Percentiles rank a stretch among this genome's conserved stretches.
phyloP scores from a whole-genome alignment of 1,284 basidiomycete genomes.

The Cryptococcus amylolentus region DNA sequence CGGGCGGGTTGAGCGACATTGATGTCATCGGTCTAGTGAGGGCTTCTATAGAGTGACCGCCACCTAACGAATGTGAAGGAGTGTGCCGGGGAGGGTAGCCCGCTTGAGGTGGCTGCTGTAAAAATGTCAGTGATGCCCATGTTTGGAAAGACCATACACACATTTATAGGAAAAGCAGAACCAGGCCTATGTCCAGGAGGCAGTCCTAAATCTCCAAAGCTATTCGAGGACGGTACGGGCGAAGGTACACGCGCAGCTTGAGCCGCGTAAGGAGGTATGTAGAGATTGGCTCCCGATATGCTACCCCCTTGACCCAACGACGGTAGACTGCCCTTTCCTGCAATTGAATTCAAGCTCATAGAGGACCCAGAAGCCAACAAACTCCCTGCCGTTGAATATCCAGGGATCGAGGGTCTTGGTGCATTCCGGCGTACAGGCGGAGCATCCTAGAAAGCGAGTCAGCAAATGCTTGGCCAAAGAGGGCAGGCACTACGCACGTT shows the following conservation, averaged over 20 bases:
- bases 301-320: slow-evolving; percentile 28
- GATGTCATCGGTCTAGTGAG: slow-evolving; percentile 37
- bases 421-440: slow-evolving; percentile 46
- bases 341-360: background rate
- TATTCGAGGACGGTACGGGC: slow-evolving; percentile 16
- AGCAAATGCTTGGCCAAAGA: background rate
- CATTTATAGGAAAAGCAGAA: background rate
- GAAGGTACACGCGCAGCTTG: slow-evolving; percentile 4
- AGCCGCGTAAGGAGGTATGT: slow-evolving; percentile 41
- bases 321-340: background rate
- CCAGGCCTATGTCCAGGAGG: slow-evolving; percentile 27
- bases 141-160: background rate
- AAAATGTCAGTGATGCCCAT: background rate
- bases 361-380: background rate
- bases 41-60: slow-evolving; percentile 20
- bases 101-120: slow-evolving; percentile 15
- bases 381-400: slow-evolving; percentile 18
- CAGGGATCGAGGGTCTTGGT: slow-evolving; percentile 29
- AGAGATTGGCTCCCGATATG: slow-evolving; percentile 43
- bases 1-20: slow-evolving; percentile 34
- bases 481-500: slow-evolving; percentile 61
- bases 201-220: slow-evolving; percentile 41
- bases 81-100: slow-evolving; percentile 17
- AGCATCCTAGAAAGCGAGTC: slow-evolving; percentile 28
- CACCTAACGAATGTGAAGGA: slow-evolving; percentile 4